Conservation (phyloP, 202 grass and related monocot genomes). For the Eragrostis tef region DNA sequence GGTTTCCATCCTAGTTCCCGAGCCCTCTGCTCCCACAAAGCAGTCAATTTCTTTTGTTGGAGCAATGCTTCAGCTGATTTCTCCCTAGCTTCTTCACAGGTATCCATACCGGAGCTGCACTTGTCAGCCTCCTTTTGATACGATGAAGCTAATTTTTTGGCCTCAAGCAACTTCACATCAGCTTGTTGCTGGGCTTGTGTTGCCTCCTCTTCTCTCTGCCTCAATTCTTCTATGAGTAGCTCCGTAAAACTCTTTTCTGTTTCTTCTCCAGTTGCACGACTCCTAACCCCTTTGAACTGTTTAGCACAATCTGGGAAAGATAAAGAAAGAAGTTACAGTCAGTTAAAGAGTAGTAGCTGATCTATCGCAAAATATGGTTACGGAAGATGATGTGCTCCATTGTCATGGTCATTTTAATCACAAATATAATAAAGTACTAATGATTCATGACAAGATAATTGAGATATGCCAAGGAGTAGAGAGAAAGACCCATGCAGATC, state of each 20-base stretch:
- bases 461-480: background rate
- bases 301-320: constrained; percentile 73
- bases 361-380: background rate
- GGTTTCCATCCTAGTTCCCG: constrained; percentile 68
- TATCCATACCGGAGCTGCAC: constrained; percentile 92
- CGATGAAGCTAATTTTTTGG: constrained; percentile 87
- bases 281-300: constrained; percentile 59
- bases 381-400: background rate
- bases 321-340: background rate
- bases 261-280: constrained; percentile 58
- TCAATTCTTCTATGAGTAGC: constrained; percentile 78
- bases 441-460: background rate
- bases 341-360: background rate
- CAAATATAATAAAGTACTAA: background rate
- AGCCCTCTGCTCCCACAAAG: constrained; percentile 73
- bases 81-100: constrained; percentile 88
- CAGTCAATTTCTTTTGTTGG: constrained; percentile 69
- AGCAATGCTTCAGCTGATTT: constrained; percentile 60
- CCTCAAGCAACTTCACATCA: constrained; percentile 81
- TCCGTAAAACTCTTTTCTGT: constrained; percentile 88
- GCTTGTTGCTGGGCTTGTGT: constrained; percentile 66
- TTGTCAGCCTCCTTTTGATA: constrained; percentile 98
- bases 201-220: constrained; percentile 78
- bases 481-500: background rate
- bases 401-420: background rate